These are phyloP conservation scores for Mucor mucedo DNA, from an alignment of 371 early-diverging fungal species.

Conservation along the genomic window DNA sequence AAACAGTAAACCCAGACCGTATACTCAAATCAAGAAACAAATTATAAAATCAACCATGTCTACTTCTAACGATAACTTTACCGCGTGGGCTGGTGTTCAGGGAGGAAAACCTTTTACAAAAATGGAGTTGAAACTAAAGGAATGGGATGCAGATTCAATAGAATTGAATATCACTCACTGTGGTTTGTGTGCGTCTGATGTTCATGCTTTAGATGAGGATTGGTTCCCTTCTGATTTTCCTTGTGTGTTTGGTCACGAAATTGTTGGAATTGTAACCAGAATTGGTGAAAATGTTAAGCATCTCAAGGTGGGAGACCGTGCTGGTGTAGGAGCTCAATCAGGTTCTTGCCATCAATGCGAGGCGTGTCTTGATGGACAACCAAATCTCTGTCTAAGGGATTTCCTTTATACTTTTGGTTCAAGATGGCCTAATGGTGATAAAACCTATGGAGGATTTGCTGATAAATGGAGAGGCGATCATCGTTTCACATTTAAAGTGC, in stretches of 20 bases:
- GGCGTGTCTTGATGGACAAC: conserved; percentile 26
- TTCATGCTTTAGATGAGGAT: conserved; percentile 63
- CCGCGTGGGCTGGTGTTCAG: too few species aligned
- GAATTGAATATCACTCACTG: conserved; percentile 56
- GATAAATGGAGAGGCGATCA: conserved; percentile 57
- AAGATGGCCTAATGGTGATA: conserved; percentile 56
- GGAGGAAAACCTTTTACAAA: conserved; percentile 21
- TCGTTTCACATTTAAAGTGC: conserved; percentile 59
- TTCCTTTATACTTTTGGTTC: conserved; percentile 33
- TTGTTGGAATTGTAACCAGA: conserved; percentile 49
- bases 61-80: neutral
- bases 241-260: conserved; percentile 62
- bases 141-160: conserved; percentile 49
- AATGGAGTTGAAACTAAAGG: conserved; percentile 30
- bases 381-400: conserved; percentile 31
- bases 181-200: conserved; percentile 56
- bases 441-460: conserved; percentile 70
- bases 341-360: conserved; percentile 41
- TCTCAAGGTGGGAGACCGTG: conserved; percentile 58
- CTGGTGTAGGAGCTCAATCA: conserved; percentile 37
- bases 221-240: conserved; percentile 64
- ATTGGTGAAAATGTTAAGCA: conserved; percentile 50
- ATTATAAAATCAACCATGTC: neutral
- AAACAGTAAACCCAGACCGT: neutral
- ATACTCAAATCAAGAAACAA: too few species aligned